Percentiles rank a stretch among this genome's conserved stretches.
These are phyloP conservation scores for Ensete glaucum DNA, from an alignment of 176 grass and related monocot genomes.

Conservation along the genomic window DNA sequence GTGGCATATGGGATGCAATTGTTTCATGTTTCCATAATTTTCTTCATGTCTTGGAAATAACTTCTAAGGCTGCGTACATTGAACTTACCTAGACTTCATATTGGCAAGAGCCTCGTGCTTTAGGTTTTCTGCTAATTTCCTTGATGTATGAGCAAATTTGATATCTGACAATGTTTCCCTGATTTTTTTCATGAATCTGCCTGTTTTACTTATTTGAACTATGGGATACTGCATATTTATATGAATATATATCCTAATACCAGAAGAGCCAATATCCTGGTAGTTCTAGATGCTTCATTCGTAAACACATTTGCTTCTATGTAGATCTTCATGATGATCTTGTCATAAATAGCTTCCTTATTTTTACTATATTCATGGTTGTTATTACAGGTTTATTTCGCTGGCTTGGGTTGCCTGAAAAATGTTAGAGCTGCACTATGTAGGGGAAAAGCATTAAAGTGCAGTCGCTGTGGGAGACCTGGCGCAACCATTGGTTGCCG, in stretches of 20 bases:
- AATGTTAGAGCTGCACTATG: conserved; percentile 88
- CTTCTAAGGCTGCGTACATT: too few relatives aligned
- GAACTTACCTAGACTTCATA: too few relatives aligned
- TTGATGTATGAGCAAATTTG: not conserved
- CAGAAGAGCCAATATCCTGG: not conserved
- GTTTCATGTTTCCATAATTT: not conserved
- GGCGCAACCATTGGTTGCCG: conserved; percentile 93
- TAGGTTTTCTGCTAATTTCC: too few relatives aligned
- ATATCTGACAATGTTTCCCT: not conserved
- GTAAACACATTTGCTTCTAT: not conserved
- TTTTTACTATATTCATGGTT: conserved; percentile 10
- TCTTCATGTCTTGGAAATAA: not conserved
- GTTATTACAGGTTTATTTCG: conserved; percentile 94
- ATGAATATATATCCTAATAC: not conserved
- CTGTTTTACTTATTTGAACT: not conserved
- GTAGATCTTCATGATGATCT: not conserved
- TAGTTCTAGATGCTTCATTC: not conserved
- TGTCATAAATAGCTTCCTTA: not conserved
- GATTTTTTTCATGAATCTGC: not conserved
- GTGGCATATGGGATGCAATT: not conserved
- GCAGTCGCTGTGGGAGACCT: conserved; percentile 85
- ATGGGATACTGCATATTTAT: not conserved
- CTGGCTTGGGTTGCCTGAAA: conserved; percentile 84
- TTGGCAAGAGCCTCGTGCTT: too few relatives aligned
- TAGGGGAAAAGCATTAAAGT: conserved; percentile 88